Base-by-base conservation (phyloP, 495 filamentous ascomycete species). In the Penicillium argentinense region DNA sequence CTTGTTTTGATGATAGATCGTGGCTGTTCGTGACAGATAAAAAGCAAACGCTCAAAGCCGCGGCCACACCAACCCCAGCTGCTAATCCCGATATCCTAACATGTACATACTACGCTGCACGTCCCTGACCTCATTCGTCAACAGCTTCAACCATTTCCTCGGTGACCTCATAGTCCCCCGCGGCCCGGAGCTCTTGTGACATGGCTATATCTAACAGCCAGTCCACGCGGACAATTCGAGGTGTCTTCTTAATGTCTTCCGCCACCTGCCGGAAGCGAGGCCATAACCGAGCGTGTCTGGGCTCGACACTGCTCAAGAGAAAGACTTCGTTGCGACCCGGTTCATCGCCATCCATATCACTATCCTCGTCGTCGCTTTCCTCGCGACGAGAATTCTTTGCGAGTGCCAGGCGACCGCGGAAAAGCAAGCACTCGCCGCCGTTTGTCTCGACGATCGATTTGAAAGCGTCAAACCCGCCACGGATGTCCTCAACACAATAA, bases 191-290 rank as follows among this genome's bases (percentile, higher is more conserved):
- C 57, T 87, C 71, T 69, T 99, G 93, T 44, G 79, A 82, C 87
- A 97, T 90, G 3, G 89, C 88, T 49, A 89, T 82, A 48, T 90
- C 85, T 54, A 97, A 68, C 53, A 97, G 60, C 95, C 95, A 99
- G 56, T 97, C 90, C 14, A 84, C 76, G 14, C 74, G 78, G 12
- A 95, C 88, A 39, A 99, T 84, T 21, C 83, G 74, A 7, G 88
- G 84, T 27, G 79, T 76, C 73, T 87, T 87, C 49, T 85, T 80
- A 13, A 83, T 79, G 27, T 79, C 82, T 39, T 69, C 63, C 6
- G 88, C 90, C 78, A 92, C 79, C 47, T 86, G 79, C 44, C 84
- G 74, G 66, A 97, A 97, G 44, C 78, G 80, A 5, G 74, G 69
- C 92, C 91, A 97, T 32, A 96, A 65, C 49, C 75, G 80, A 55